Conservation (phyloP, 192 early-diverging fungal species). For the Backusella australiensis region DNA sequence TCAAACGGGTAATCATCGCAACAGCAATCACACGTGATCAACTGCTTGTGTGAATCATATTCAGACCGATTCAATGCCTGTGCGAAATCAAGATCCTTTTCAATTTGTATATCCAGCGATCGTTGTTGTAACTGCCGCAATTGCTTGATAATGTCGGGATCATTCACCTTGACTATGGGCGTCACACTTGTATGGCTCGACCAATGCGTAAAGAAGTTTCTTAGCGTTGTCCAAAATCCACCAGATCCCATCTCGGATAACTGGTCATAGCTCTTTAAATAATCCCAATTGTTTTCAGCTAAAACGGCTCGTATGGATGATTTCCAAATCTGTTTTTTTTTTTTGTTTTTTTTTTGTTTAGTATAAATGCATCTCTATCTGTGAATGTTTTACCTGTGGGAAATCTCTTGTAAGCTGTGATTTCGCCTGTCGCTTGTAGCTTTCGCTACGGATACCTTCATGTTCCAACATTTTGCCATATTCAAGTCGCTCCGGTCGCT, state of each 20-base stretch:
- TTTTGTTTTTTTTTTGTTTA: background rate
- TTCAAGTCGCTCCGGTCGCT: conserved; percentile 27
- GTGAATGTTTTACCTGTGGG: conserved; percentile 27
- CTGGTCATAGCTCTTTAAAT: conserved; percentile 25
- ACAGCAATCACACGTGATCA: conserved; percentile 49
- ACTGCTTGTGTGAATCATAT: conserved; percentile 27
- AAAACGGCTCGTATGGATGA: conserved; percentile 47
- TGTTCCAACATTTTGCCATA: conserved; percentile 15
- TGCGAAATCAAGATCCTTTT: conserved; percentile 32
- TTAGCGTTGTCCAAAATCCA: conserved; percentile 32
- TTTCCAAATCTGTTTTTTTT: conserved; percentile 33
- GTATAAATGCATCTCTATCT: background rate
- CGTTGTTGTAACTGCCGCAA: background rate
- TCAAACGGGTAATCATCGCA: conserved; percentile 47
- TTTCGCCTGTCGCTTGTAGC: conserved; percentile 19
- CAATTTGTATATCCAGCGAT: conserved; percentile 13
- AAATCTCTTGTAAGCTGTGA: conserved; percentile 19
- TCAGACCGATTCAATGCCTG: conserved; percentile 32
- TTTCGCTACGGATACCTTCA: conserved; percentile 15
- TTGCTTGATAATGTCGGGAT: conserved; percentile 21
- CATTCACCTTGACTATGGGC: background rate
- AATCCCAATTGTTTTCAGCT: conserved; percentile 46
- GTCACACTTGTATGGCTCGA: conserved; percentile 1
- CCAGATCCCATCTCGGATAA: conserved; percentile 26
- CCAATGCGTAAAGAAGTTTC: conserved; percentile 32